phyloP scores from a whole-genome alignment of 306 rosid species.

The Citrullus mucosospermus region DNA sequence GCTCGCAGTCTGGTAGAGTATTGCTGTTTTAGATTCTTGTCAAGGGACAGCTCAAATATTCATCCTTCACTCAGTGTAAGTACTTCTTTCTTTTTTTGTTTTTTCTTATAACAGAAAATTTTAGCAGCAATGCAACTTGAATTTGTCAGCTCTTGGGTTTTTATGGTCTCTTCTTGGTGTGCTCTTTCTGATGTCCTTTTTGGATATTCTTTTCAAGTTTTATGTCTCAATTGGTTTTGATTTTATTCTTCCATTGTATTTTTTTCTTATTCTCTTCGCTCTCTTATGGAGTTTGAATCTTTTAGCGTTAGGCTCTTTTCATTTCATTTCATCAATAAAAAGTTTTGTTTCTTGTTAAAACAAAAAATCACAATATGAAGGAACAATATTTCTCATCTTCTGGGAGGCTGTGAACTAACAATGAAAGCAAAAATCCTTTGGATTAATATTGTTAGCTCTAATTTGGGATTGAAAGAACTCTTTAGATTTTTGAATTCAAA shows the following conservation, averaged over 20 bases:
- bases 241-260: no score
- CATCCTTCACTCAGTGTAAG: constrained; percentile 88
- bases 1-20: constrained; percentile 89
- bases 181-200: no score
- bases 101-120: neutral
- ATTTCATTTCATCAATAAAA: no score
- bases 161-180: neutral
- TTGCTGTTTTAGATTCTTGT: constrained; percentile 96
- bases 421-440: no score
- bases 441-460: neutral
- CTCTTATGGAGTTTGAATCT: no score
- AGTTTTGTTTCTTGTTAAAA: no score
- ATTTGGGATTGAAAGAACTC: neutral
- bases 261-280: no score
- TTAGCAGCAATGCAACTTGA: neutral
- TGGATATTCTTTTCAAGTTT: no score
- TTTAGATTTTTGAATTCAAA: neutral
- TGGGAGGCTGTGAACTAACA: neutral
- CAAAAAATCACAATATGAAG: neutral
- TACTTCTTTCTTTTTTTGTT: neutral
- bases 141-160: neutral
- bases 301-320: no score
- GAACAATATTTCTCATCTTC: neutral
- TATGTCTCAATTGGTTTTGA: no score
- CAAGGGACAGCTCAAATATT: constrained; percentile 67